Conservation (phyloP, 768 basidiomycete genomes). For the Royoungia palumana region DNA sequence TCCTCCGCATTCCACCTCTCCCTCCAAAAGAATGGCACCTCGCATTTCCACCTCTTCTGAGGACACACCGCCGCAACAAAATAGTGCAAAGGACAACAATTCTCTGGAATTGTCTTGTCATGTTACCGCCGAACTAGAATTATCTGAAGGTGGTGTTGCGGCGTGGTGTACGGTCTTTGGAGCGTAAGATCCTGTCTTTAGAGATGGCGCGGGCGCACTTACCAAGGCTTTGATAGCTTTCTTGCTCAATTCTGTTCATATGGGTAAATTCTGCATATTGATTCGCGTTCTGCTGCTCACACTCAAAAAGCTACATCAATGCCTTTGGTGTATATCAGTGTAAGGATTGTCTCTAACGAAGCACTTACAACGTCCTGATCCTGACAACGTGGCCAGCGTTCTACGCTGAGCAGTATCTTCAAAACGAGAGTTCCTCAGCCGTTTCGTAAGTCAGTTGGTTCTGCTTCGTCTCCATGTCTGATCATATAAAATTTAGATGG, state of each 20-base stretch:
- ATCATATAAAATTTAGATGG: slow-evolving; percentile 16
- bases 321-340: slow-evolving; percentile 31
- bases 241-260: slow-evolving; percentile 25
- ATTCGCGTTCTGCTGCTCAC: not conserved
- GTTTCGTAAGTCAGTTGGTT: slow-evolving; percentile 19
- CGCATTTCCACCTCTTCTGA: not conserved
- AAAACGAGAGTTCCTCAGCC: slow-evolving; percentile 18
- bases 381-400: slow-evolving; percentile 17
- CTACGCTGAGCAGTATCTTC: slow-evolving; percentile 15
- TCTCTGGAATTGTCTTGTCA: not conserved
- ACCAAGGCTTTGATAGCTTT: slow-evolving; percentile 17
- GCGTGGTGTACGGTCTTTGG: slow-evolving; percentile 28
- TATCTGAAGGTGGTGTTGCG: slow-evolving; percentile 16
- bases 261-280: slow-evolving; percentile 12
- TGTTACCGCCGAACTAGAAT: not conserved
- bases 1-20: not conserved
- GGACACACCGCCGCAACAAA: not conserved
- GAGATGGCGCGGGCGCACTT: not conserved
- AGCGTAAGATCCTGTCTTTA: slow-evolving; percentile 13
- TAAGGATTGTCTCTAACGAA: not conserved
- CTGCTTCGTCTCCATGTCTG: not conserved
- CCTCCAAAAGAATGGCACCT: not conserved
- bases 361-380: not conserved
- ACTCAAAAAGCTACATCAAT: slow-evolving; percentile 10
- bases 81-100: not conserved